Evolutionary conservation across 1,284 basidiomycete species (phyloP).

Genomic region (Tetrapyrgos nigripes): DNA sequence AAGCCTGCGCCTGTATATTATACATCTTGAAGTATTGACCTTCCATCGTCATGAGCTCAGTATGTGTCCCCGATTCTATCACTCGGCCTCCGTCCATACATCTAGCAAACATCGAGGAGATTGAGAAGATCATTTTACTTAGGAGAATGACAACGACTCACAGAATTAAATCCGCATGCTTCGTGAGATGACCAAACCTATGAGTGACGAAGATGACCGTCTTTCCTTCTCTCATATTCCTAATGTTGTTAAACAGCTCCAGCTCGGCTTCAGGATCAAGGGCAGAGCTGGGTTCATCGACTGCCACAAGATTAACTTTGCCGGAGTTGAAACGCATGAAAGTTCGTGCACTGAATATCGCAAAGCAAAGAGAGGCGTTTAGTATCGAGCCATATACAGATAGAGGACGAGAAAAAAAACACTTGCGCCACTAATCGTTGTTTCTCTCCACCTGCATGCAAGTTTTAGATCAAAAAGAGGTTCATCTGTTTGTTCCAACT

Average conservation of each 20-base stretch:
- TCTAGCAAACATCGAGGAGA: constrained; percentile 37
- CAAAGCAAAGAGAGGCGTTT: neutral
- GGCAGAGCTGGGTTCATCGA: constrained; percentile 62
- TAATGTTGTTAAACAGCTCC: constrained; percentile 57
- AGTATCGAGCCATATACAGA: neutral
- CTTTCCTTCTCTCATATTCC: constrained; percentile 56
- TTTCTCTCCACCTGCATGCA: constrained; percentile 42
- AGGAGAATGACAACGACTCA: constrained; percentile 30
- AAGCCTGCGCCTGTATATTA: constrained; percentile 61
- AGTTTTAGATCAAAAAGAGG: neutral
- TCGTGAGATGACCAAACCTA: constrained; percentile 70
- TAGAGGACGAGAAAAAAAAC: neutral
- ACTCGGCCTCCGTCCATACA: constrained; percentile 66
- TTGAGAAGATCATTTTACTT: neutral
- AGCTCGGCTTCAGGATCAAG: constrained; percentile 58
- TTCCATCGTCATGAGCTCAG: constrained; percentile 47
- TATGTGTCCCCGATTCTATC: constrained; percentile 60
- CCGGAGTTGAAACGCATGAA: constrained; percentile 53
- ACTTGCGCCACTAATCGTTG: constrained; percentile 50
- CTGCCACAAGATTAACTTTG: constrained; percentile 49
- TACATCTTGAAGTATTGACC: constrained; percentile 65
- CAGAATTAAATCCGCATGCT: constrained; percentile 68
- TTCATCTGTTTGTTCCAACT: neutral
- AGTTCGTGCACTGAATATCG: constrained; percentile 40
- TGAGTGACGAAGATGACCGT: constrained; percentile 77